These are phyloP conservation scores for Barnettozyma siamensis DNA, from an alignment of 805 yeast species.

Conservation along the genomic window DNA sequence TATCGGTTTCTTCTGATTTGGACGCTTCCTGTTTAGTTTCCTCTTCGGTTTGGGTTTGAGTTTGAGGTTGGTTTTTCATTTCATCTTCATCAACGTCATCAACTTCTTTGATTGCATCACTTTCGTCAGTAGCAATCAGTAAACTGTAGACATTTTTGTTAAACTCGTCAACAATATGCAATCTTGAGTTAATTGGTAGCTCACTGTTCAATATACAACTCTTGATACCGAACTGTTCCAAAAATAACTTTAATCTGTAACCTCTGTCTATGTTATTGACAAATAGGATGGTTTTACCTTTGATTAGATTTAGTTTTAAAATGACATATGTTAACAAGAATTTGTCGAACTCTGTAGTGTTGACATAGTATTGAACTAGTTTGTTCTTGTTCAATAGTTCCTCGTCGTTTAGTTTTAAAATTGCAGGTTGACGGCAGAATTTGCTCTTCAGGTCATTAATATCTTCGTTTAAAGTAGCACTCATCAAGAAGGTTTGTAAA, in stretches of 20 bases:
- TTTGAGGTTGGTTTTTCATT: no score
- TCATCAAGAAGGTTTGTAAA: conserved; percentile 88
- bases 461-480: conserved; percentile 91
- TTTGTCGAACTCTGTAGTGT: conserved; percentile 84
- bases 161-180: conserved; percentile 93
- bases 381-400: conserved; percentile 47
- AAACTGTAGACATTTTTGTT: conserved; percentile 83
- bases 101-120: conserved; percentile 50
- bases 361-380: conserved; percentile 80
- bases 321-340: conserved; percentile 87
- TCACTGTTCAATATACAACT: conserved; percentile 88
- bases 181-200: conserved; percentile 84
- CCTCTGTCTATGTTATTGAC: conserved; percentile 96
- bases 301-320: conserved; percentile 78
- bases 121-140: conserved; percentile 93
- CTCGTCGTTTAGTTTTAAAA: conserved; percentile 72
- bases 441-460: conserved; percentile 66
- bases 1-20: conserved; percentile 10
- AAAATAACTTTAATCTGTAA: conserved; percentile 79
- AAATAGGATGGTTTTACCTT: conserved; percentile 86
- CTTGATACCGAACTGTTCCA: conserved; percentile 91
- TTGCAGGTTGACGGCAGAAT: conserved; percentile 80
- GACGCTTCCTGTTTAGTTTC: conserved; percentile 7
- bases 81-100: conserved; percentile 36
- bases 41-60: conserved; percentile 15